Percentiles rank a stretch among this genome's conserved stretches.
Evolutionary conservation across 2,329 filamentous ascomycete genomes (phyloP).

Genomic region (Teratosphaeriaceae sp.): DNA sequence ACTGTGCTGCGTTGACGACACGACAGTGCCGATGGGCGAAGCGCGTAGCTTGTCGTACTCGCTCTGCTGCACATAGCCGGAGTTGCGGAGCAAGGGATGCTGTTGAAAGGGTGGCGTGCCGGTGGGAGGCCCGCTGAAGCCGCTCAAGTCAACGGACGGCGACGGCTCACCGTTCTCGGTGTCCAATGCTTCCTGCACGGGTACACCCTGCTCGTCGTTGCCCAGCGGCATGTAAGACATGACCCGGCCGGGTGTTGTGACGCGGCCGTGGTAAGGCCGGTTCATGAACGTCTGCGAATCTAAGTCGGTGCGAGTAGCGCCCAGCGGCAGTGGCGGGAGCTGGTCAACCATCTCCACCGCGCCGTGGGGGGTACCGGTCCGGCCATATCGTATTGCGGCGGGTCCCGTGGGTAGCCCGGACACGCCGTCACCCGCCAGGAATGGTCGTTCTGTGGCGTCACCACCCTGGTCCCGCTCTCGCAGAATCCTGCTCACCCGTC

Average conservation of each 20-base stretch:
- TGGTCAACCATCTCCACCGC: neutral
- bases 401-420: too few species aligned
- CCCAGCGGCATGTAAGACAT: slow-evolving; percentile 24
- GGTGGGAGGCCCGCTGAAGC: slow-evolving; percentile 16
- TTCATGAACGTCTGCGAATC: slow-evolving; percentile 11
- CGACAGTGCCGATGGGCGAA: slow-evolving; percentile 5
- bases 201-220: slow-evolving; percentile 14
- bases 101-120: slow-evolving; percentile 20
- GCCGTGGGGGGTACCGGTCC: too few species aligned
- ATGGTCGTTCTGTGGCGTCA: neutral
- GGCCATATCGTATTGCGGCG: too few species aligned
- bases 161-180: neutral
- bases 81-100: slow-evolving; percentile 18
- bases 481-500: slow-evolving; percentile 5
- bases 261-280: slow-evolving; percentile 12
- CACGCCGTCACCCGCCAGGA: too few species aligned
- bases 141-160: slow-evolving; percentile 15
- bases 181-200: slow-evolving; percentile 1
- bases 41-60: slow-evolving; percentile 19
- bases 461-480: neutral
- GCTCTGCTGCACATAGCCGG: slow-evolving; percentile 12
- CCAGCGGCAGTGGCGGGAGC: neutral
- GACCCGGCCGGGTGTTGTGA: slow-evolving; percentile 15
- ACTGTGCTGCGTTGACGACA: slow-evolving; percentile 1
- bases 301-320: neutral